phyloP scores from a whole-genome alignment of 257 asterid species.

The Ophiorrhiza pumila region DNA sequence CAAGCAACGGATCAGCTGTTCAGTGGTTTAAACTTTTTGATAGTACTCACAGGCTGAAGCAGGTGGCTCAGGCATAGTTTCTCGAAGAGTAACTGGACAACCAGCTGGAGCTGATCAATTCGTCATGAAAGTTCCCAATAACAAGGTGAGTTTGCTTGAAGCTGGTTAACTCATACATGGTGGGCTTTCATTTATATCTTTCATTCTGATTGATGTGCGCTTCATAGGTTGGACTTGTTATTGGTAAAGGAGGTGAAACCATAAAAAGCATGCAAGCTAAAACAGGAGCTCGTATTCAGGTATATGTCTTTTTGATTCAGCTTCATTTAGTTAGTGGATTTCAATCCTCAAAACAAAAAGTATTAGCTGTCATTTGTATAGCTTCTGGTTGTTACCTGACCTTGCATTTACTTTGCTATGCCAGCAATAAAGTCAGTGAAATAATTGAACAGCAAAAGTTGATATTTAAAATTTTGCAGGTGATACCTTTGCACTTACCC shows the following conservation, averaged over 20 bases:
- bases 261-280: constrained; percentile 83
- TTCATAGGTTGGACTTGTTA: constrained; percentile 88
- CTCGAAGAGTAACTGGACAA: constrained; percentile 59
- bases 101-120: constrained; percentile 64
- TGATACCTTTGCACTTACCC: constrained; percentile 90
- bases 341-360: no score
- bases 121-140: constrained; percentile 68
- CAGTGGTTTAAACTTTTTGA: not conserved
- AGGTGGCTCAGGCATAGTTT: constrained; percentile 67
- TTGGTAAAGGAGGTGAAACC: constrained; percentile 98
- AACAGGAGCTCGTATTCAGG: constrained; percentile 95
- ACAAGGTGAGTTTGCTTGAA: constrained; percentile 48
- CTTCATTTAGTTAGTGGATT: not conserved
- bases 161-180: not conserved
- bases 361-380: not conserved
- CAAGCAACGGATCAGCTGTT: not conserved
- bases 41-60: constrained; percentile 61
- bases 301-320: constrained; percentile 11
- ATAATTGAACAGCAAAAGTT: not conserved
- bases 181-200: not conserved
- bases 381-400: not conserved
- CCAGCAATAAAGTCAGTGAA: not conserved
- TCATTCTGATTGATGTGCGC: not conserved
- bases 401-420: no score
- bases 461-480: constrained; percentile 38